Evolutionary conservation across 2,329 filamentous ascomycete species (phyloP).

Genomic region (Leptographium galeiforme): DNA sequence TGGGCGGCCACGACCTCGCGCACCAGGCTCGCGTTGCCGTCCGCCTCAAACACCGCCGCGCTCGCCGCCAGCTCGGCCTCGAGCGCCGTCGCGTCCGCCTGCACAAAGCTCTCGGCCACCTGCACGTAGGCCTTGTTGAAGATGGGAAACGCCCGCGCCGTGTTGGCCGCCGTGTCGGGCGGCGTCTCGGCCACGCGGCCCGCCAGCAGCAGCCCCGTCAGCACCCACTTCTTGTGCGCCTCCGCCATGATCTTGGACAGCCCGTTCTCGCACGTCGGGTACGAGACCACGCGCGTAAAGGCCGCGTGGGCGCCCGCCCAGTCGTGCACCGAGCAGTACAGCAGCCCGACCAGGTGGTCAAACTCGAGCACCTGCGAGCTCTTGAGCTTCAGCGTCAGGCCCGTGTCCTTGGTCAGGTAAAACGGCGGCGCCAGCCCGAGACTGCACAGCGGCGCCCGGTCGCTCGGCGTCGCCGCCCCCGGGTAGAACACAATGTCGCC

Average conservation of each 20-base stretch:
- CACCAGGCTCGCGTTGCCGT: slow-evolving; percentile 62
- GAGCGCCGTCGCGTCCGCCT: slow-evolving; percentile 36
- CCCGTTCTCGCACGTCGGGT: slow-evolving; percentile 48
- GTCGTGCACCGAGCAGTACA: slow-evolving; percentile 45
- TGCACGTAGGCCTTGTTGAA: slow-evolving; percentile 57
- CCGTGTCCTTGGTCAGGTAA: slow-evolving; percentile 47
- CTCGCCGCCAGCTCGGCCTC: slow-evolving; percentile 43
- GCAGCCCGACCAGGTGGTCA: slow-evolving; percentile 53
- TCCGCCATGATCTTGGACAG: slow-evolving; percentile 72
- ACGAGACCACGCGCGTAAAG: slow-evolving; percentile 52
- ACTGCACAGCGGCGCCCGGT: slow-evolving; percentile 28
- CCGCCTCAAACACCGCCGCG: slow-evolving; percentile 48
- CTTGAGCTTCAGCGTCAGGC: slow-evolving; percentile 42
- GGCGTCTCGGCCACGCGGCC: slow-evolving; percentile 44
- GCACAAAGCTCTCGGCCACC: slow-evolving; percentile 53
- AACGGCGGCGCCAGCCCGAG: slow-evolving; percentile 28
- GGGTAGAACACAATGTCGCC: slow-evolving; percentile 55
- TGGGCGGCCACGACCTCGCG: slow-evolving; percentile 56
- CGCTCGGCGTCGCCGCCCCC: slow-evolving; percentile 20
- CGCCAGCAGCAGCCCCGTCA: slow-evolving; percentile 58
- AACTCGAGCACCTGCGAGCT: slow-evolving; percentile 49
- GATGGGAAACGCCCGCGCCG: slow-evolving; percentile 41
- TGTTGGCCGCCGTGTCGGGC: slow-evolving; percentile 35
- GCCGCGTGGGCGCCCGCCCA: slow-evolving; percentile 51
- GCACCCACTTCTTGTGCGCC: slow-evolving; percentile 82